These are phyloP conservation scores for Calonectria montana DNA, from an alignment of 2,329 filamentous ascomycete genomes.

Conservation along the genomic window DNA sequence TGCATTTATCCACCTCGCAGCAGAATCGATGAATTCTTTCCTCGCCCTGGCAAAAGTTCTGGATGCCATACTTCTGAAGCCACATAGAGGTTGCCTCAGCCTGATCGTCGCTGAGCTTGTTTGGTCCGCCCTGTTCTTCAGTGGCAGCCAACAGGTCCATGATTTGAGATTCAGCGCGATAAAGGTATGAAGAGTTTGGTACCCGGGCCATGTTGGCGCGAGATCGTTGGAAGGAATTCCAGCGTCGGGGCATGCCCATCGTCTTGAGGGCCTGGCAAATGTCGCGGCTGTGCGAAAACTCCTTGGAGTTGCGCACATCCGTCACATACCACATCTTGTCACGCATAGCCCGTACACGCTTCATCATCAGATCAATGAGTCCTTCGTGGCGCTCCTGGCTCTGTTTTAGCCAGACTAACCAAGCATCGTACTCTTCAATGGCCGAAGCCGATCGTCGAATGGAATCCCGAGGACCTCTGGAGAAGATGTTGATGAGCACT, in stretches of 20 bases:
- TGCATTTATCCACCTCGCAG: conserved; percentile 87
- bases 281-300: conserved; percentile 88
- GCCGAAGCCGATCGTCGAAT: conserved; percentile 77
- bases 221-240: conserved; percentile 62
- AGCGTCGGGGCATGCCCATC: conserved; percentile 79
- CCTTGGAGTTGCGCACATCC: conserved; percentile 89
- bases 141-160: conserved; percentile 87
- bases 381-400: conserved; percentile 82
- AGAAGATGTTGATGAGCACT: conserved; percentile 79
- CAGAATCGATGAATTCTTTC: conserved; percentile 95
- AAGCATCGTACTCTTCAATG: conserved; percentile 82
- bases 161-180: conserved; percentile 85
- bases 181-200: conserved; percentile 72
- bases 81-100: conserved; percentile 86
- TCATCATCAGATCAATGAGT: conserved; percentile 80
- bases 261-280: conserved; percentile 89
- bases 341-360: conserved; percentile 77
- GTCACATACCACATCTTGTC: conserved; percentile 99
- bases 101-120: conserved; percentile 96
- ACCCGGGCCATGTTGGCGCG: conserved; percentile 60
- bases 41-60: conserved; percentile 95
- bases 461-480: conserved; percentile 75
- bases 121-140: conserved; percentile 87
- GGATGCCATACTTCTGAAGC: conserved; percentile 83
- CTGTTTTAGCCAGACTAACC: conserved; percentile 86